Base-by-base conservation (phyloP, 2,329 filamentous ascomycete genomes). In the Penicillium brasilianum region DNA sequence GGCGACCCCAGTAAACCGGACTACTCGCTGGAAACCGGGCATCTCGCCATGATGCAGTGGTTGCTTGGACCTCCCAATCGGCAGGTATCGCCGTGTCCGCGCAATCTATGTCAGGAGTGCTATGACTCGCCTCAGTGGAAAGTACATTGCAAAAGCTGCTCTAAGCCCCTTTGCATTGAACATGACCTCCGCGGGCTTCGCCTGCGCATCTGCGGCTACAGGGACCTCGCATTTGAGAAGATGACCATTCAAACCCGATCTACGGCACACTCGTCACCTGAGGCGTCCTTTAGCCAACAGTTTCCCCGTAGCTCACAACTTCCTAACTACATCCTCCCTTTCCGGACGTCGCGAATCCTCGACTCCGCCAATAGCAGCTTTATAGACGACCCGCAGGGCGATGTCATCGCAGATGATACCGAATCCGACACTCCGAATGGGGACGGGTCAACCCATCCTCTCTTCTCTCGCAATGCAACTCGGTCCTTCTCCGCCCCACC, bases 51-150 rank as follows among this genome's bases (percentile, higher is more conserved):
- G 72, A 77, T 81, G 75, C 74, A 76, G 43, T 80, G 78, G 77
- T 74, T 84, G 20, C 73, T 85, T 30, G 81, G 81, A 3, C 80
- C 81, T 1, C 78, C 82, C 14, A 80, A 73, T 71, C 71, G 76
- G 74, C 71, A 69, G 74, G 76, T 71, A 60, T 84, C 70, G 71
- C 80, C 78, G 25, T 86, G 81, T 68, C 85, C 85, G 2, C 81
- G 85, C 46, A 84, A 84, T 50, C 71, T 87, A 18, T 87, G 85
- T 68, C 80, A 84, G 55, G 83, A 85, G 59, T 87, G 85, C 70
- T 85, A 85, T 64, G 79, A 82, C 32, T 83, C 81, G n/a, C 82
- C 84, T 50, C 80, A 83, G 51, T 87, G 85, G 85, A 86, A 85
- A 66, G 80, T 87, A n/a, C 80, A 83, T 41, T 87, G 85, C 71